Percentiles rank a stretch among this genome's conserved stretches.
Conservation (phyloP, 495 filamentous ascomycete genomes). For the Echria macrotheca region DNA sequence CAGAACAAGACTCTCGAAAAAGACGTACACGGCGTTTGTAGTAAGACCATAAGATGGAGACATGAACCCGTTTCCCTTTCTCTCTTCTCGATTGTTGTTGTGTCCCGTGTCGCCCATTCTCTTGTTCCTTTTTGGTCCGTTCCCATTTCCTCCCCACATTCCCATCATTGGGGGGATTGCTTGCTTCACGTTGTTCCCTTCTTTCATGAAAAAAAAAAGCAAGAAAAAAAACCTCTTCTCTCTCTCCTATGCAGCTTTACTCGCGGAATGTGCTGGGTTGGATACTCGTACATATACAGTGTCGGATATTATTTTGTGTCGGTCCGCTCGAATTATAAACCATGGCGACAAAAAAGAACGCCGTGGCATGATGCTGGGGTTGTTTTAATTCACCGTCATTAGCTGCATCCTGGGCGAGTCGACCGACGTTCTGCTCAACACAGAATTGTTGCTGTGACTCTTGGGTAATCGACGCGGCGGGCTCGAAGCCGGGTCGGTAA, state of each 20-base stretch:
- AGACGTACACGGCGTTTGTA: too few relatives aligned
- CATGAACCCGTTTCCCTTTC: too few relatives aligned
- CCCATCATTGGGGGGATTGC: too few relatives aligned
- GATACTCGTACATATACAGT: slow-evolving; percentile 24
- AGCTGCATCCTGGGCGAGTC: slow-evolving; percentile 57
- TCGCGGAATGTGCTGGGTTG: neutral
- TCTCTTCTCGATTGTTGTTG: too few relatives aligned
- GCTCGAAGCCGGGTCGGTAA: slow-evolving; percentile 48
- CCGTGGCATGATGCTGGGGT: neutral
- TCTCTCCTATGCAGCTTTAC: neutral
- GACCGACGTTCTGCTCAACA: slow-evolving; percentile 43
- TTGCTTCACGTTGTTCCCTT: too few relatives aligned
- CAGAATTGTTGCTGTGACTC: slow-evolving; percentile 47
- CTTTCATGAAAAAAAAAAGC: too few relatives aligned
- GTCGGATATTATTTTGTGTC: slow-evolving; percentile 12
- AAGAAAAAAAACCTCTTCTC: too few relatives aligned
- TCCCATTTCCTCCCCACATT: too few relatives aligned
- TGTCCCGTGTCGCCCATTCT: too few relatives aligned
- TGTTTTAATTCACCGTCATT: slow-evolving; percentile 57
- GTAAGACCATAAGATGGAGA: too few relatives aligned
- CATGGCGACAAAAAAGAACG: neutral
- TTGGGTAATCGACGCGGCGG: slow-evolving; percentile 41
- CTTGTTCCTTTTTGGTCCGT: too few relatives aligned
- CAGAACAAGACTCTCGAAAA: too few relatives aligned
- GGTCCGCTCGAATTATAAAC: neutral